These are phyloP conservation scores for Mortierella sp. DNA, from an alignment of 371 early-diverging fungal genomes.

Conservation along the genomic window DNA sequence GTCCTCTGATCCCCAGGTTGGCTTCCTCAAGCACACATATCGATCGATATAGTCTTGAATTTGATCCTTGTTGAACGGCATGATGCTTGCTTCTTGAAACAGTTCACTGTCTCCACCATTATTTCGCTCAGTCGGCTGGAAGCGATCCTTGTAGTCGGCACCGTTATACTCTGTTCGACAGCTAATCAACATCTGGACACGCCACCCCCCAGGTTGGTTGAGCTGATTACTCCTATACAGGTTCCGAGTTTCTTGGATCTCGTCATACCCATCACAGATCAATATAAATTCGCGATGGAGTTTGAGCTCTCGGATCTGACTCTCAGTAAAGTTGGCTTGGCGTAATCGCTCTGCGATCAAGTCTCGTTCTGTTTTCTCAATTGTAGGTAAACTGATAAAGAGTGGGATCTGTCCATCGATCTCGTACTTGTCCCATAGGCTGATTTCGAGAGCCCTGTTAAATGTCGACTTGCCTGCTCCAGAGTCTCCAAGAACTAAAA, in stretches of 20 bases:
- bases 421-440: background rate
- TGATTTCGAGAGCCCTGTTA: no score
- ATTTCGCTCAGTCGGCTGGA: no score
- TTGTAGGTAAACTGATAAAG: constrained; percentile 1
- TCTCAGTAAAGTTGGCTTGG: background rate
- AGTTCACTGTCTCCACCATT: no score
- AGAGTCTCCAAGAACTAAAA: constrained; percentile 11
- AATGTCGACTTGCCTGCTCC: constrained; percentile 18
- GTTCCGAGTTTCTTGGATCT: background rate
- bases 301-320: background rate
- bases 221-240: background rate
- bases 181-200: constrained; percentile 10
- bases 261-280: constrained; percentile 20
- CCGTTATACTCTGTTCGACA: background rate
- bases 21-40: no score
- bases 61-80: no score
- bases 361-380: background rate
- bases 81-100: no score
- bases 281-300: background rate
- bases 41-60: no score
- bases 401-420: background rate
- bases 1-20: no score
- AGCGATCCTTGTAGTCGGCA: background rate
- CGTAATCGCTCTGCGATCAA: background rate
- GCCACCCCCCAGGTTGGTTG: background rate